phyloP scores from a whole-genome alignment of 1,284 basidiomycete genomes.

The Agaricales sp. region DNA sequence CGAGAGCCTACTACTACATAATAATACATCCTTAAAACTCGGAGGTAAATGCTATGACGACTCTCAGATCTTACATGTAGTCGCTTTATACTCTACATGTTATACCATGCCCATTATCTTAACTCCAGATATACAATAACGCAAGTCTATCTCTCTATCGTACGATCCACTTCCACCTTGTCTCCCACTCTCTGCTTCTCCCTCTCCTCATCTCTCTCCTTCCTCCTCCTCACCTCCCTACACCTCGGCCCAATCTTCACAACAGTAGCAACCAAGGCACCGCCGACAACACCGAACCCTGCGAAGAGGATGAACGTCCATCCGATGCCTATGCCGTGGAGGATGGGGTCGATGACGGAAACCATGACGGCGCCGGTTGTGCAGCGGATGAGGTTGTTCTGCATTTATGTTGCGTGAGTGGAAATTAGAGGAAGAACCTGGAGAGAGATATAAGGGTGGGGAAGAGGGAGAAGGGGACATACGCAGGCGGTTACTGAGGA shows the following conservation, averaged over 20 bases:
- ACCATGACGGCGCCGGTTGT: constrained; percentile 36
- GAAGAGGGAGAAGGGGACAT: constrained; percentile 16
- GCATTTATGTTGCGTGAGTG: constrained; percentile 1
- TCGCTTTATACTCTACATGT: too few species aligned
- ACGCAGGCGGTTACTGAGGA: constrained; percentile 60
- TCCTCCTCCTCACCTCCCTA: constrained; percentile 3
- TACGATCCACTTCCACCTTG: too few species aligned
- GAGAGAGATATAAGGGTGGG: too few species aligned
- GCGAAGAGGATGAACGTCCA: constrained; percentile 42
- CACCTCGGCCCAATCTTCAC: constrained; percentile 24
- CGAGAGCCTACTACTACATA: too few species aligned
- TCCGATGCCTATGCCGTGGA: constrained; percentile 29
- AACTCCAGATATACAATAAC: too few species aligned
- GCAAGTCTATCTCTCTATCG: too few species aligned
- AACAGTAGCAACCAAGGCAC: constrained; percentile 26
- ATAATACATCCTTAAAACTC: too few species aligned
- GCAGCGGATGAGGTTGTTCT: constrained; percentile 56
- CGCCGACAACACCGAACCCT: constrained; percentile 25
- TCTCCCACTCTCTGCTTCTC: too few species aligned
- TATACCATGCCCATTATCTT: too few species aligned
- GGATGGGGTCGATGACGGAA: constrained; percentile 36
- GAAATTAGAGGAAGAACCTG: neutral
- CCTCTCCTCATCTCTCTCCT: neutral
- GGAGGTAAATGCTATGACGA: too few species aligned
- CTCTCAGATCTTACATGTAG: too few species aligned